Evolutionary conservation across 192 early-diverging fungal genomes (phyloP).

Genomic region (Coemansia sp.): DNA sequence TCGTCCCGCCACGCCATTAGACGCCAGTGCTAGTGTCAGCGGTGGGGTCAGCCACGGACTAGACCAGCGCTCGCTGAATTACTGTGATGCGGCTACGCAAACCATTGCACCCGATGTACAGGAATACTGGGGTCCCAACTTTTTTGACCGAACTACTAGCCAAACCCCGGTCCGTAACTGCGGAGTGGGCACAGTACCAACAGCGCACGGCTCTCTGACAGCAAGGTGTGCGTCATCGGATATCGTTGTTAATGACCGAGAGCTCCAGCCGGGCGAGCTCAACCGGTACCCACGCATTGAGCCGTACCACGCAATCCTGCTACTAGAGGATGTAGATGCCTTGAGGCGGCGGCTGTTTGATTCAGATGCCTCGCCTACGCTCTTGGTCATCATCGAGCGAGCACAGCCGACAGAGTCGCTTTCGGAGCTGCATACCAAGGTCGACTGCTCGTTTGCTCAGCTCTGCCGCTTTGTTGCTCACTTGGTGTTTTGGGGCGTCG

Average conservation of each 20-base stretch:
- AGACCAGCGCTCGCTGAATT: background rate
- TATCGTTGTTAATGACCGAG: slow-evolving; percentile 50
- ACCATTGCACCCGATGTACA: slow-evolving; percentile 29
- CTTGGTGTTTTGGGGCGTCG: slow-evolving; percentile 90
- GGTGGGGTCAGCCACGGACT: background rate
- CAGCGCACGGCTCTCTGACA: slow-evolving; percentile 20
- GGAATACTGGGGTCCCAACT: slow-evolving; percentile 30
- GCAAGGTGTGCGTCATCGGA: slow-evolving; percentile 22
- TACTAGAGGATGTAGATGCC: slow-evolving; percentile 75
- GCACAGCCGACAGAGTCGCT: slow-evolving; percentile 50
- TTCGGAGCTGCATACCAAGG: slow-evolving; percentile 71
- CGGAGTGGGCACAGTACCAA: slow-evolving; percentile 20
- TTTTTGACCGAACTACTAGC: slow-evolving; percentile 8
- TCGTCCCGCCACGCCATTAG: slow-evolving; percentile 30
- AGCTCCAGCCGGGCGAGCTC: slow-evolving; percentile 57
- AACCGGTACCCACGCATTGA: slow-evolving; percentile 66
- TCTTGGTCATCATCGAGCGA: slow-evolving; percentile 67
- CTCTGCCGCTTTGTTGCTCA: slow-evolving; percentile 88
- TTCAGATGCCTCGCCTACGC: slow-evolving; percentile 81
- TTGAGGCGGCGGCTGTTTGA: slow-evolving; percentile 75
- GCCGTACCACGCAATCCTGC: slow-evolving; percentile 83
- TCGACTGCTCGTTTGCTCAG: slow-evolving; percentile 94
- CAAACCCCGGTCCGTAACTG: slow-evolving; percentile 1
- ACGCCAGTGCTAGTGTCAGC: background rate
- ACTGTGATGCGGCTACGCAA: slow-evolving; percentile 10